phyloP scores from a whole-genome alignment of 139 green algal species.

The Haematococcus sp. region DNA sequence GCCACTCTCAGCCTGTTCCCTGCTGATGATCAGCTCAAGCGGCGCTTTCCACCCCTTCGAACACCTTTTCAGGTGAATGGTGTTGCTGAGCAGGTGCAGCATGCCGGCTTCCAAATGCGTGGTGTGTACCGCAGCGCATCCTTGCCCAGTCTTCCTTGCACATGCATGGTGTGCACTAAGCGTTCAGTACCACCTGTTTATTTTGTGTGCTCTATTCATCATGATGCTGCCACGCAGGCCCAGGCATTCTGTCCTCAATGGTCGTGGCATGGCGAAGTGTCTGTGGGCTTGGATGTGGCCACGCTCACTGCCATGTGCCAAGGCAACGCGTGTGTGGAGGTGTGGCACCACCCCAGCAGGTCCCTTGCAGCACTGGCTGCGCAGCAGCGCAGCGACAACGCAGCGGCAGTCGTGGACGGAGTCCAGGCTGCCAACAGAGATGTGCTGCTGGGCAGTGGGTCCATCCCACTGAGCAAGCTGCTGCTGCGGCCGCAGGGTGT shows the following conservation, averaged over 20 bases:
- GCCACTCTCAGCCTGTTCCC: constrained; percentile 42
- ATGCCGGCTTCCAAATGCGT: too few relatives aligned
- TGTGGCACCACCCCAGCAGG: constrained; percentile 58
- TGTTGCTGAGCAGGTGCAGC: too few relatives aligned
- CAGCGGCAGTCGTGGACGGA: not conserved
- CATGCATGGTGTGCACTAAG: too few relatives aligned
- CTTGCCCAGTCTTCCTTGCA: too few relatives aligned
- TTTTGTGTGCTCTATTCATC: too few relatives aligned
- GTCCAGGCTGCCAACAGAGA: constrained; percentile 25
- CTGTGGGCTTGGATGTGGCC: constrained; percentile 15
- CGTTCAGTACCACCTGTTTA: too few relatives aligned
- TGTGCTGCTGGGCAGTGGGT: constrained; percentile 44
- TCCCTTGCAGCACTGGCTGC: constrained; percentile 37
- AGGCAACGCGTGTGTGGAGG: constrained; percentile 38
- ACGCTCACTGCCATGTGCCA: constrained; percentile 30
- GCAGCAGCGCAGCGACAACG: constrained; percentile 18
- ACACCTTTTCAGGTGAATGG: constrained; percentile 27
- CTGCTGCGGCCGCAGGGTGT: constrained; percentile 41
- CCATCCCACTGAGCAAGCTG: constrained; percentile 19
- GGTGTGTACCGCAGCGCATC: too few relatives aligned
- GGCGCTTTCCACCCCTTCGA: constrained; percentile 19
- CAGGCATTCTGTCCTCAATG: constrained; percentile 62
- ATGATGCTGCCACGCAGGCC: constrained; percentile 29
- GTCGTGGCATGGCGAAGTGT: constrained; percentile 24
- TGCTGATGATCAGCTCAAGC: constrained; percentile 7